Base-by-base conservation (phyloP, 139 green algal genomes). In the Closterium sp. region DNA sequence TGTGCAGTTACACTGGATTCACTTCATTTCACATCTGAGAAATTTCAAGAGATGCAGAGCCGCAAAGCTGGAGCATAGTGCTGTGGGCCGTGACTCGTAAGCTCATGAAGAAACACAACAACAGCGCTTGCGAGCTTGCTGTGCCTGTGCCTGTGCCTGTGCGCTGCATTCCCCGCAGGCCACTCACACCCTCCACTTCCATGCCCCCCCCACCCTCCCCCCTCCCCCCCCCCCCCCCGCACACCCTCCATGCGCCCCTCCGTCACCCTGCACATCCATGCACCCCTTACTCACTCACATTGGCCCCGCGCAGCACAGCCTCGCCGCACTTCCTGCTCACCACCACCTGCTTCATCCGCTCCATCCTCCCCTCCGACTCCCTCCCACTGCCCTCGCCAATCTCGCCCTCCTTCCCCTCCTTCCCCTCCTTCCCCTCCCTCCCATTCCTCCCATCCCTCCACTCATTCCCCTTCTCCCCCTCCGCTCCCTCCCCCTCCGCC, bases 321-420 rank as follows among this genome's bases (percentile, higher is more conserved):
- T 99, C 97, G 1, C 95, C 97, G 0, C 96, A 95, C 93, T 97
- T 98, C 84, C 97, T 96, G 87, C 92, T 96, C 19, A 98, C 94
- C 4, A 99, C 88, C 79, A 99, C 88, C 91, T 93, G 89, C 50
- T 93, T 93, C 27, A 91, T 30, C 34, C 17, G 29, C 87, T 91
- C 79, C 88, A 93, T 79, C 62, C 62, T 24, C 62, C 62, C 62
- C 17, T 24, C 19, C 62, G 17, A 22, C 62, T 24, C 19, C 62
- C 62, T 79, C 62, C 62, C 38, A 27, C 62, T 50, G 38, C 7
- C 38, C 7, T 50, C 38, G 7, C 62, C 62, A 11, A 6, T 79
- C 17, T 5, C 62, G 2, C 62, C 19, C 62, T 79, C 62, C 19
- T 45, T 45, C 38, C 13, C 7, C 62, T 79, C 62, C 62, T 24